These are phyloP conservation scores for Aspergillus glaucus DNA, from an alignment of 2,329 filamentous ascomycete genomes.

Conservation along the genomic window DNA sequence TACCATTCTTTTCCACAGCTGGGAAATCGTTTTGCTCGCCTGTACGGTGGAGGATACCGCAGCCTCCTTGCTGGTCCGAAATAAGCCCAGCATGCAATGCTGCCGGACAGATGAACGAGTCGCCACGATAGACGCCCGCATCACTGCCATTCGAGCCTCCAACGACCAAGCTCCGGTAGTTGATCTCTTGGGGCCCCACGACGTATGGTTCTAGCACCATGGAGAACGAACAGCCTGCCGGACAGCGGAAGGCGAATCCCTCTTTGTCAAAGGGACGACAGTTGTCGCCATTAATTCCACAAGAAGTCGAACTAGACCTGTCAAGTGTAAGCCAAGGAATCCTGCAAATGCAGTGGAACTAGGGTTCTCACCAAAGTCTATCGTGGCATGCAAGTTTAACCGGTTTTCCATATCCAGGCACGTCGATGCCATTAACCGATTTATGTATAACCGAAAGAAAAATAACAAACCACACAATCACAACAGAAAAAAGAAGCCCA, in stretches of 20 bases:
- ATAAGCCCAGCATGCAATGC: conserved; percentile 56
- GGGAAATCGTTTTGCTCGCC: conserved; percentile 47
- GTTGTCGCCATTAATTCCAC: conserved; percentile 51
- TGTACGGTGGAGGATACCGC: conserved; percentile 48
- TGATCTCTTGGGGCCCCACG: conserved; percentile 50
- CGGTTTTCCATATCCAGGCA: conserved; percentile 28
- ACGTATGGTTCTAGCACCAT: conserved; percentile 51
- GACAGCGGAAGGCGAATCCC: conserved; percentile 52
- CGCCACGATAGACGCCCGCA: conserved; percentile 50
- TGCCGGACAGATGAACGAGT: conserved; percentile 56
- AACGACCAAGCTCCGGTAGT: conserved; percentile 50
- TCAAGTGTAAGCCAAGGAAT: conserved; percentile 1
- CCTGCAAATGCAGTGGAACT: not conserved
- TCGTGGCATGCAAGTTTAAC: conserved; percentile 30
- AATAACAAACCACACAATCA: conserved; percentile 27
- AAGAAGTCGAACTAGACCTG: conserved; percentile 36
- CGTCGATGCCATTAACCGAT: conserved; percentile 24
- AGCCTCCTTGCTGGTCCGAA: conserved; percentile 49
- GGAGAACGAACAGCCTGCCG: conserved; percentile 49
- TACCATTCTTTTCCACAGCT: conserved; percentile 42
- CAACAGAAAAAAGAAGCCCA: conserved; percentile 18
- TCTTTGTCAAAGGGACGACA: conserved; percentile 53
- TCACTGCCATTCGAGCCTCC: conserved; percentile 44
- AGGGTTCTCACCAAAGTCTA: conserved; percentile 29
- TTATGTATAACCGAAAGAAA: conserved; percentile 27